Evolutionary conservation across 164 flowering plant species (phyloP), one percentile per base, ranked within the genome.

Genomic region (Taxillus chinensis): DNA sequence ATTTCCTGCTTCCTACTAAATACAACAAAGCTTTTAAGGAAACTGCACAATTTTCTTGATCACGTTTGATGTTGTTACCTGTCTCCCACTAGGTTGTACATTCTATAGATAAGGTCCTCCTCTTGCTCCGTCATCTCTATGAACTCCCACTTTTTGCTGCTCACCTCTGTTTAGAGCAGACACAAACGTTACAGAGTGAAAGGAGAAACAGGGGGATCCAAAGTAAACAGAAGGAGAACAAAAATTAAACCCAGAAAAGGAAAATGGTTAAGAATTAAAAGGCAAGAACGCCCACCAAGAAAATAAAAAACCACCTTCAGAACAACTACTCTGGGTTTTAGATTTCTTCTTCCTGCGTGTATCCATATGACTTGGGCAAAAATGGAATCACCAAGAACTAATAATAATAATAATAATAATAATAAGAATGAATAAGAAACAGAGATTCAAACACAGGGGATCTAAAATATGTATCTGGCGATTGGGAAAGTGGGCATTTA

Each of bases 31-130:
- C 46, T 43, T 43, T 6, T 6, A 43, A 43, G 46, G 10, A 9
- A 43, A 9, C 7, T 43, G 10, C 27, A 27, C 27, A 27, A 27
- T 27, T 27, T 27, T 61, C 11, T 3, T 5, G 8, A 8, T 8
- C 51, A 7, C 41, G 4, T n/a, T 7, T 16, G 8, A 5, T 5
- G 15, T 55, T 6, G 7, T 68, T 72, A 89, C 96, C 84, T 84
- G 71, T 79, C 84, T 11, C 96, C 96, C 4, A 89, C 90, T 40
- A 89, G 88, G 62, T 73, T 83, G 64, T 89, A 76, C 90, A 86
- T 89, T 74, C 92, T 73, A 59, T 72, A 78, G 69, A 89, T 86
- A 58, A 89, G 82, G 73, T 89, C 96, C 68, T 86, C 89, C 78
- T 89, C 96, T 74, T 83, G 80, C 39, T 83, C 80, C 8, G 76